Percentiles rank a stretch among this genome's conserved stretches.
These are phyloP conservation scores for Sonneratia caseolaris DNA, from an alignment of 345 rosid species.

Conservation along the genomic window DNA sequence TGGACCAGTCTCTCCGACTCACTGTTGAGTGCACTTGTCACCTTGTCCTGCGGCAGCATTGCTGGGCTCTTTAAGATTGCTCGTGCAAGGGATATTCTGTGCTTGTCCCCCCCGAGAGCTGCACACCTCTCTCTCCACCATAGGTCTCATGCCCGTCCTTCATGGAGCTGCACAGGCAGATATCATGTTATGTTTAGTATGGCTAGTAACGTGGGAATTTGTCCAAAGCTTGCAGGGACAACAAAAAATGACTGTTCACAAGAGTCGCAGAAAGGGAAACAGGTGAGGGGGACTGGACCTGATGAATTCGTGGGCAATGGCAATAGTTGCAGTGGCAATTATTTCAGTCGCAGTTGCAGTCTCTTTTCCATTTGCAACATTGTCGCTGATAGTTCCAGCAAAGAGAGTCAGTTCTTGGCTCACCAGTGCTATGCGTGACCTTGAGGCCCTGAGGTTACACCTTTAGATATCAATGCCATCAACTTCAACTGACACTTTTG, in stretches of 20 bases:
- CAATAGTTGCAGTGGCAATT: conserved; percentile 25
- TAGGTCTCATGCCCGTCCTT: conserved; percentile 15
- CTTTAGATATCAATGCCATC: conserved; percentile 19
- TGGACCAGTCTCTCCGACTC: conserved; percentile 26
- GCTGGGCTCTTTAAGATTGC: conserved; percentile 32
- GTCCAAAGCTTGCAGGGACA: neutral
- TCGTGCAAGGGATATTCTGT: conserved; percentile 26
- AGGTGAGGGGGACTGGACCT: neutral
- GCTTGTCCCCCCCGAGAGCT: conserved; percentile 37
- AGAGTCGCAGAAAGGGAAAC: neutral
- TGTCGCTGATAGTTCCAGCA: conserved; percentile 18
- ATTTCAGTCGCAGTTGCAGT: conserved; percentile 22
- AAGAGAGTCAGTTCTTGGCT: conserved; percentile 24
- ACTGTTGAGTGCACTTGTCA: conserved; percentile 27
- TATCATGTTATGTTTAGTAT: neutral
- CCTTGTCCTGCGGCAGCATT: conserved; percentile 26
- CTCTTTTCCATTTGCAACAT: conserved; percentile 19
- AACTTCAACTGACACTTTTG: conserved; percentile 13
- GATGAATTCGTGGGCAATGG: conserved; percentile 26
- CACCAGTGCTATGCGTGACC: conserved; percentile 16
- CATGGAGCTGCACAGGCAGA: conserved; percentile 3
- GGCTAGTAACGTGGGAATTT: neutral
- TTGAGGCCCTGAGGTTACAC: conserved; percentile 15
- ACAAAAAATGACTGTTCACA: neutral
- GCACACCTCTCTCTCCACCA: conserved; percentile 20